Percentiles rank a stretch among this genome's conserved stretches.
Conservation (phyloP, 495 filamentous ascomycete species). For the Usnea hakonensis region DNA sequence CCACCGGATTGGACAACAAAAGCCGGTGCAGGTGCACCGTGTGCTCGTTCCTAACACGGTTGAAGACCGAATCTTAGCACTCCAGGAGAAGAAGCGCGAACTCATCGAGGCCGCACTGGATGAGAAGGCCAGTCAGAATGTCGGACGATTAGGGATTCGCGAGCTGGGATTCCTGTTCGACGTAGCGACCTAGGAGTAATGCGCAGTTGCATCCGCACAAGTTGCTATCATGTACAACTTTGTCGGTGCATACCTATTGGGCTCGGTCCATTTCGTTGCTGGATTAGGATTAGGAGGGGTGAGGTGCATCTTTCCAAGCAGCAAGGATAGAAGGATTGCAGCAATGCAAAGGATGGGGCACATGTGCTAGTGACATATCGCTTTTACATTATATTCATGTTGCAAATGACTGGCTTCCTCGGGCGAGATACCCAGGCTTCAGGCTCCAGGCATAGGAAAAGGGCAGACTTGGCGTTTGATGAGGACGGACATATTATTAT, state of each 20-base stretch:
- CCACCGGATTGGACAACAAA: constrained; percentile 79
- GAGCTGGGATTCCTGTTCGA: constrained; percentile 69
- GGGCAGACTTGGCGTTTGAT: background rate
- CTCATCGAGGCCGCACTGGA: constrained; percentile 78
- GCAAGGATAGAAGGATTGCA: background rate
- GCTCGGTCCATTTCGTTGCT: background rate
- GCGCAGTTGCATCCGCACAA: background rate
- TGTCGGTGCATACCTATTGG: background rate
- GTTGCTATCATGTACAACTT: background rate
- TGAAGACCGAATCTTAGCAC: constrained; percentile 76
- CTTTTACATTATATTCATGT: background rate
- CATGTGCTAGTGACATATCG: background rate
- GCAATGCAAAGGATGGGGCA: background rate
- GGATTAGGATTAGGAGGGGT: background rate
- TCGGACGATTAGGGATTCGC: constrained; percentile 51
- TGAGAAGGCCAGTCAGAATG: constrained; percentile 59
- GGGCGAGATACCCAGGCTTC: background rate
- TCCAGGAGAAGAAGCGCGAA: constrained; percentile 79
- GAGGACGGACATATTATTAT: background rate
- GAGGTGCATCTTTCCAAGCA: background rate
- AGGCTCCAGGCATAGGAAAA: background rate
- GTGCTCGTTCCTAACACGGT: constrained; percentile 72
- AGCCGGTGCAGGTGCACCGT: constrained; percentile 69
- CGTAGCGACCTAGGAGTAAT: background rate
- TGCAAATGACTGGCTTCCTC: background rate